Evolutionary conservation across 2,329 filamentous ascomycete species (phyloP), one percentile per base, ranked within the genome.

Genomic region (Aspergillus sp.): DNA sequence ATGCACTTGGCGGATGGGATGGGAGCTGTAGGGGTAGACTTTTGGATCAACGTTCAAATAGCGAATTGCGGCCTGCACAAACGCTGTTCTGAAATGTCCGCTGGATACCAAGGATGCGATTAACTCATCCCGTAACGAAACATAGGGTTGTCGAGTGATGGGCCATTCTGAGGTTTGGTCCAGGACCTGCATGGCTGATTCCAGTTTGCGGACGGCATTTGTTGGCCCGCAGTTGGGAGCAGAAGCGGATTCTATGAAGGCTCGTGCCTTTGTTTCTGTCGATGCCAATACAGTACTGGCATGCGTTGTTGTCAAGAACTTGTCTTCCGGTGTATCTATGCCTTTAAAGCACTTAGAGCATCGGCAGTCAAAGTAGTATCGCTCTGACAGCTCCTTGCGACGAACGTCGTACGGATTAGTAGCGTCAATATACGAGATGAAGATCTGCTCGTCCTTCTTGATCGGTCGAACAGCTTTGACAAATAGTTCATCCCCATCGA

Each of bases 391-490:
- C 54, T 82, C 76, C 2, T 62, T 63, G 52, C 75, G 77, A 3
- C 82, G 76, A n/a, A 69, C 66, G 7, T 65, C 55, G 22, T 70
- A 72, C 0, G 79, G 74, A 35, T 75, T 73, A 0, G 76, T 80
- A 32, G 69, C 69, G 56, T 85, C 82, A 51, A 82, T 71, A 58
- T 85, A 85, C 3, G 80, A 78, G 49, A 84, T 79, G 55, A 74
- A 78, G 25, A 85, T 70, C 59, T 85, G 80, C 25, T 81, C 75
- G 51, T 73, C 74, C 49, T 73, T 70, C 15, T 67, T 61, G 50
- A 85, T 81, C 0, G 74, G 69, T 10, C 65, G 67, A 1, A 82
- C 63, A 0, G 80, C 74, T 30, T 79, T 76, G 27, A 83, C 58
- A 12, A 68, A 68, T 7, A 81, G 62, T 27, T 67, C 60, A 3